Percentiles rank a stretch among this genome's conserved stretches.
These are phyloP conservation scores for Mycogone perniciosa DNA, from an alignment of 2,329 filamentous ascomycete species.

Conservation along the genomic window DNA sequence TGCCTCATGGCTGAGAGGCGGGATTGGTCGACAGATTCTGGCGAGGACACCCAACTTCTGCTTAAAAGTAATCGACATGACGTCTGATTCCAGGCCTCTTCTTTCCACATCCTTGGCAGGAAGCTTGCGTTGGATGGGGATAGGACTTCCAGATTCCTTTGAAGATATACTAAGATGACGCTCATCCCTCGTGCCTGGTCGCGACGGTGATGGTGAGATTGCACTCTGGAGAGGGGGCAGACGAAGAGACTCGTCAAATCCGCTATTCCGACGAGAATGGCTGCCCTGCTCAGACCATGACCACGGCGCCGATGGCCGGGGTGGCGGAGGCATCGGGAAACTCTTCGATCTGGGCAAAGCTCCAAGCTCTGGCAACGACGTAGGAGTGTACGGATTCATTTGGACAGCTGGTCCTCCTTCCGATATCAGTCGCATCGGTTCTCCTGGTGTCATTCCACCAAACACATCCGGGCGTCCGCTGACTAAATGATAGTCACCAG, in stretches of 20 bases:
- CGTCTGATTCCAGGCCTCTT: conserved; percentile 36
- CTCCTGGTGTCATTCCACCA: conserved; percentile 7
- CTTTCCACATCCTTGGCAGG: conserved; percentile 51
- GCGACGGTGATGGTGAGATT: conserved; percentile 26
- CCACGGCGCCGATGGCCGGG: conserved; percentile 34
- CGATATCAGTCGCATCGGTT: conserved; percentile 17
- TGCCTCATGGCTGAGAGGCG: conserved; percentile 28
- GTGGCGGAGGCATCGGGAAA: conserved; percentile 49
- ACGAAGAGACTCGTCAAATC: conserved; percentile 48
- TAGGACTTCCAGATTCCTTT: conserved; percentile 12
- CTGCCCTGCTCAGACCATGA: conserved; percentile 26
- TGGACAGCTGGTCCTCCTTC: conserved; percentile 15
- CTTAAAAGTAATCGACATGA: conserved; percentile 67
- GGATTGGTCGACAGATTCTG: conserved; percentile 66
- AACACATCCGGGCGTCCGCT: conserved; percentile 13
- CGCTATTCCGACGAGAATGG: conserved; percentile 36
- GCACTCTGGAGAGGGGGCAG: conserved; percentile 48
- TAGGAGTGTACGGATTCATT: conserved; percentile 19
- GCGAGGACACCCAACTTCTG: conserved; percentile 72
- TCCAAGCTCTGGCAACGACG: conserved; percentile 25
- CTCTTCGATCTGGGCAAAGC: conserved; percentile 26
- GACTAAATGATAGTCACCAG: conserved; percentile 27
- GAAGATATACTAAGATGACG: conserved; percentile 9
- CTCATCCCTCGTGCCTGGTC: conserved; percentile 20
- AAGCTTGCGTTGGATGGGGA: conserved; percentile 16